Conservation (phyloP, 345 rosid genomes). For the Rhizophora mangle region DNA sequence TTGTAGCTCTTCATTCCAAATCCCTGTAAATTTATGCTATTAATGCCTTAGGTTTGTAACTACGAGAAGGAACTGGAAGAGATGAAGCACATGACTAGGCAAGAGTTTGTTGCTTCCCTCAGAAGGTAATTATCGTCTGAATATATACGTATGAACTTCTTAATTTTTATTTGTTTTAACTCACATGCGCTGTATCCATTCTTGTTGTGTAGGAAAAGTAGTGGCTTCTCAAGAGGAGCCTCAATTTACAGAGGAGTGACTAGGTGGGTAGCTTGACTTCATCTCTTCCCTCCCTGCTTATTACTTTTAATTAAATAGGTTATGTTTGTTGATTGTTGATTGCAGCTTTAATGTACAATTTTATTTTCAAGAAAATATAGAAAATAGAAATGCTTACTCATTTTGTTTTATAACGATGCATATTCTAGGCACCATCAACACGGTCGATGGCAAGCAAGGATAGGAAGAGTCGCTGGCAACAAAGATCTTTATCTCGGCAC, state of each 20-base stretch:
- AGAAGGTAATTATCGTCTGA: constrained; percentile 47
- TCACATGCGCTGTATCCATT: background rate
- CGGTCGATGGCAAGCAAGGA: constrained; percentile 98
- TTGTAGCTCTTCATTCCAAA: background rate
- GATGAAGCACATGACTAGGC: constrained; percentile 91
- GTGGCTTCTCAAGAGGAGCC: constrained; percentile 98
- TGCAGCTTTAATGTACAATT: no score
- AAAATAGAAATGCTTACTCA: background rate
- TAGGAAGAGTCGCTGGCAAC: constrained; percentile 96
- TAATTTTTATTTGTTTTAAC: no score
- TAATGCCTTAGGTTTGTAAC: constrained; percentile 44
- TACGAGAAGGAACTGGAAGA: constrained; percentile 86
- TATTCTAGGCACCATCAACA: constrained; percentile 87
- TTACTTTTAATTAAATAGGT: no score
- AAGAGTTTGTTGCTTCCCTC: constrained; percentile 92
- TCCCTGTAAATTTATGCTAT: background rate
- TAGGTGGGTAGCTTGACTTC: constrained; percentile 38
- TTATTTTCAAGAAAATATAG: no score
- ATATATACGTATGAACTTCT: no score
- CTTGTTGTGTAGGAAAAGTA: constrained; percentile 58
- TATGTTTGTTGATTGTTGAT: no score
- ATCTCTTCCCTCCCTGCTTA: background rate
- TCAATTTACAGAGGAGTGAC: constrained; percentile 97
- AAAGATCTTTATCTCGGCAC: constrained; percentile 98
- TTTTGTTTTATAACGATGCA: background rate